phyloP scores from a whole-genome alignment of 1,284 basidiomycete species.

The Ceratobasidium sp. region DNA sequence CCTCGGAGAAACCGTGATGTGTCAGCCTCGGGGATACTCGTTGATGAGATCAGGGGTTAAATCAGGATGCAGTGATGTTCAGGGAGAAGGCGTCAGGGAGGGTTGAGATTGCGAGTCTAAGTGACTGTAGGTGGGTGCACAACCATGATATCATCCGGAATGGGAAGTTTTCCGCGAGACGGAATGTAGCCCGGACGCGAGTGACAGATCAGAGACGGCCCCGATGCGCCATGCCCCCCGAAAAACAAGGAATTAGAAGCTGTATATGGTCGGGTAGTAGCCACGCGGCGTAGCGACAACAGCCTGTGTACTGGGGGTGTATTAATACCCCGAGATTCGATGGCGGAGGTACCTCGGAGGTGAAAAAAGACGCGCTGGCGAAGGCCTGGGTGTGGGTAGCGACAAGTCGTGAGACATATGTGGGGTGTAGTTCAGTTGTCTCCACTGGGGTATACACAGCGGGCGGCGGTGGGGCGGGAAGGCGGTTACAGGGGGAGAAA shows the following conservation, averaged over 20 bases:
- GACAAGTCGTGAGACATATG: constrained; percentile 4
- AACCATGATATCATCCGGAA: neutral
- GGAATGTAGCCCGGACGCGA: neutral
- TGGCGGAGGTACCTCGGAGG: constrained; percentile 21
- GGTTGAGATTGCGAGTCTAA: neutral
- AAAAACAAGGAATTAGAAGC: too few relatives aligned
- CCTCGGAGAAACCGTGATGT: constrained; percentile 17
- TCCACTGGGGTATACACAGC: neutral
- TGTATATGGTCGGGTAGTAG: too few relatives aligned
- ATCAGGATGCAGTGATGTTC: neutral
- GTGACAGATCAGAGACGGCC: neutral
- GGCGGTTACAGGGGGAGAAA: neutral
- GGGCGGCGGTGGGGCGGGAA: neutral
- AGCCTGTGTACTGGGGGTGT: neutral
- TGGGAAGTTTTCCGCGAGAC: neutral
- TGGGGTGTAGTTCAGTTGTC: neutral
- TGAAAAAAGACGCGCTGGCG: neutral
- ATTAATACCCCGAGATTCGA: constrained; percentile 35
- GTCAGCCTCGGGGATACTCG: constrained; percentile 6
- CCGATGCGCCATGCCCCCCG: neutral
- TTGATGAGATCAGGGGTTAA: constrained; percentile 4
- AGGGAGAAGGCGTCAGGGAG: constrained; percentile 4
- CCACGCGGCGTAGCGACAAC: too few relatives aligned
- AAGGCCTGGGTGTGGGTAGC: constrained; percentile 4
- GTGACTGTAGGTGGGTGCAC: neutral